These are phyloP conservation scores for Tilletia horrida DNA, from an alignment of 1,284 basidiomycete species.

Conservation along the genomic window DNA sequence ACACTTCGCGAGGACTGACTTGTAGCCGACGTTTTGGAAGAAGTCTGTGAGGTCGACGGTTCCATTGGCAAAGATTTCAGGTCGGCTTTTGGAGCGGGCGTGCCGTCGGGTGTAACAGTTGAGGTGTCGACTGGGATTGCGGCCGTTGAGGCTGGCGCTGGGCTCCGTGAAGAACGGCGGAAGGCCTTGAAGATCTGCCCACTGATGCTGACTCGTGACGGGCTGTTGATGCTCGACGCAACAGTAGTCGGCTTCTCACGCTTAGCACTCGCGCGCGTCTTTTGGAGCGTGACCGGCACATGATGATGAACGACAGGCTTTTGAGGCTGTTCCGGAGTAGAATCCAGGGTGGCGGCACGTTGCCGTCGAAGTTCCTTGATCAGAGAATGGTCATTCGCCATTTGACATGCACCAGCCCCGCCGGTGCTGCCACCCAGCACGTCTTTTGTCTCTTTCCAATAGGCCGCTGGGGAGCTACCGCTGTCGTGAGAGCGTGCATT, in stretches of 20 bases:
- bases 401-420: not conserved
- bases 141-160: not conserved
- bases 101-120: not conserved
- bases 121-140: not conserved
- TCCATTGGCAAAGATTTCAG: not conserved
- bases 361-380: conserved; percentile 8
- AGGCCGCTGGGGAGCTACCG: conserved; percentile 7
- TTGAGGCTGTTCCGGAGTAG: not conserved
- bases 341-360: not conserved
- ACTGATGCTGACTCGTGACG: not conserved
- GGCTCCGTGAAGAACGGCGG: conserved; percentile 5
- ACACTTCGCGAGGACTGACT: too few species aligned
- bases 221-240: not conserved
- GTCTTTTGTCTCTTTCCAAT: conserved; percentile 7
- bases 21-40: not conserved
- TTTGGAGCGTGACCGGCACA: not conserved
- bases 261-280: not conserved
- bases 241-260: not conserved
- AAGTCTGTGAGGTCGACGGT: not conserved
- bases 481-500: not conserved
- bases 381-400: not conserved
- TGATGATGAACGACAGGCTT: not conserved
- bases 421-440: not conserved
- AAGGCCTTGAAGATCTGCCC: conserved; percentile 14
- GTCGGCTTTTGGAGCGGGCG: too few species aligned